A percentile compares a stretch with the other conserved stretches of the same genome.
Evolutionary conservation across 2,329 filamentous ascomycete genomes (phyloP).

Genomic region (Neurospora sp.): DNA sequence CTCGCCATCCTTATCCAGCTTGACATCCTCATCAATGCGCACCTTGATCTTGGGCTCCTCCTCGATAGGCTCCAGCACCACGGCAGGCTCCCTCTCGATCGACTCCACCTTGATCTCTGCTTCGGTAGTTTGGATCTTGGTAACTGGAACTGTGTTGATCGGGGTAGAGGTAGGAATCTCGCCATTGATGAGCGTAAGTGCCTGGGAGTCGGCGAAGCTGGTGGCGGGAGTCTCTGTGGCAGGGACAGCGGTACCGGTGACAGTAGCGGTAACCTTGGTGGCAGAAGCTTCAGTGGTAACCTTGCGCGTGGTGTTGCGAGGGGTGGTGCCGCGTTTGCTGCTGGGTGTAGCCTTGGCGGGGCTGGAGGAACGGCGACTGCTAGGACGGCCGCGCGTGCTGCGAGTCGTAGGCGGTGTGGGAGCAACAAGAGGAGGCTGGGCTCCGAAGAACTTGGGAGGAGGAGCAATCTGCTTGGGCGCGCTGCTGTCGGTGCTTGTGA

Average conservation of each 20-base stretch:
- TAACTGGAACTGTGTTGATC: conserved; percentile 11
- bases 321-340: conserved; percentile 38
- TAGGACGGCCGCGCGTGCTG: conserved; percentile 42
- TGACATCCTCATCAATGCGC: conserved; percentile 56
- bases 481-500: conserved; percentile 40
- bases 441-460: conserved; percentile 62
- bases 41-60: conserved; percentile 56
- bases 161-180: conserved; percentile 15
- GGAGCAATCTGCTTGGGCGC: conserved; percentile 68
- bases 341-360: conserved; percentile 35
- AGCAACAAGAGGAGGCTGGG: conserved; percentile 35
- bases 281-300: conserved; percentile 14
- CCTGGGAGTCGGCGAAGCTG: conserved; percentile 18
- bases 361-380: conserved; percentile 47
- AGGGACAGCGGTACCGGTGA: conserved; percentile 29
- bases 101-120: conserved; percentile 33
- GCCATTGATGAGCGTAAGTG: conserved; percentile 20
- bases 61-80: conserved; percentile 41
- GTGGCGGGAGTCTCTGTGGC: conserved; percentile 22
- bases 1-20: conserved; percentile 42
- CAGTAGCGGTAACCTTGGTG: neutral
- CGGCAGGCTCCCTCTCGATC: conserved; percentile 37
- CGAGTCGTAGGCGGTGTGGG: conserved; percentile 37
- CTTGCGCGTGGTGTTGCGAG: conserved; percentile 38
- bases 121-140: conserved; percentile 24